Percentiles rank a stretch among this genome's conserved stretches.
Conservation (phyloP, 2,329 filamentous ascomycete species). For the Corynespora cassiicola region DNA sequence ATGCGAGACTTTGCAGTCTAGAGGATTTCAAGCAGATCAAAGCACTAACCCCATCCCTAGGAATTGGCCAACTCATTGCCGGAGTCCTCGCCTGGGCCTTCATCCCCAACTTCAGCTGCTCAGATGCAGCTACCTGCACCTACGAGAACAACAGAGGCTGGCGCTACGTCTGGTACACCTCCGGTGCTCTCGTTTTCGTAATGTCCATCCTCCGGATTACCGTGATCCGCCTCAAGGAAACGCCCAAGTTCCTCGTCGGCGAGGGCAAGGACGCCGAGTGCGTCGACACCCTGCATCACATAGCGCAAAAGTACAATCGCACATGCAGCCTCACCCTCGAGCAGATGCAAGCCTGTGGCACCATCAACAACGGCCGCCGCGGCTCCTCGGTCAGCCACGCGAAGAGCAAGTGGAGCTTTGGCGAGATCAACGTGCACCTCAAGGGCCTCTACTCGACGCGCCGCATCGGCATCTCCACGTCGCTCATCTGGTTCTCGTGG, state of each 20-base stretch:
- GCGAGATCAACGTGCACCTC: slow-evolving; percentile 60
- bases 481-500: slow-evolving; percentile 74
- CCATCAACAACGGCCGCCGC: slow-evolving; percentile 24
- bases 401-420: slow-evolving; percentile 44
- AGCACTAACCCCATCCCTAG: slow-evolving; percentile 18
- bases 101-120: slow-evolving; percentile 58
- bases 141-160: slow-evolving; percentile 62
- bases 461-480: slow-evolving; percentile 66
- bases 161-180: slow-evolving; percentile 64
- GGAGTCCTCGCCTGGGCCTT: slow-evolving; percentile 63
- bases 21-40: background rate
- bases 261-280: slow-evolving; percentile 61
- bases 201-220: slow-evolving; percentile 61
- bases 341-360: slow-evolving; percentile 55
- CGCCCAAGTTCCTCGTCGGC: slow-evolving; percentile 63
- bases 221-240: slow-evolving; percentile 61
- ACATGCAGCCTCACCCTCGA: slow-evolving; percentile 60
- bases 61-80: slow-evolving; percentile 57
- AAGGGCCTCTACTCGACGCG: slow-evolving; percentile 69
- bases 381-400: slow-evolving; percentile 25
- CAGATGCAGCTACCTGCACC: slow-evolving; percentile 54
- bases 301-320: slow-evolving; percentile 61
- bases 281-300: slow-evolving; percentile 55
- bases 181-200: slow-evolving; percentile 60
- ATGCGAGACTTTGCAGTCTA: background rate